Evolutionary conservation across 2,329 filamentous ascomycete genomes (phyloP), one percentile per base, ranked within the genome.

Genomic region (Plenodomus tracheiphilus): DNA sequence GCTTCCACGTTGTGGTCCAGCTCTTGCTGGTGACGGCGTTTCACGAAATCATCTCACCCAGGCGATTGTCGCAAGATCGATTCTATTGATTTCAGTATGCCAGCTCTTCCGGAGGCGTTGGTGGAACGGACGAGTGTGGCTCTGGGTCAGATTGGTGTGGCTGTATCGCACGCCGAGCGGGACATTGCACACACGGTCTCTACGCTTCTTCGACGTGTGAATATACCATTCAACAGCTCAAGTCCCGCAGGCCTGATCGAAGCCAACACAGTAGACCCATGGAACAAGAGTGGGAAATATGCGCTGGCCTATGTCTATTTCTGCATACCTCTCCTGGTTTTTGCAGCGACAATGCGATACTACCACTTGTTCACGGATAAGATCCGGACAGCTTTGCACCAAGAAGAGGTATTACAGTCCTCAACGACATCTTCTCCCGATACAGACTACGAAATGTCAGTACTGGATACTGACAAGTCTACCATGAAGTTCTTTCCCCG

Each of bases 291-390:
- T 18, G 89, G 87, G 38, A 95, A 96, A 76, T 96, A 97, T 75
- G 91, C 82, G 2, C 75, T 90, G 43, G 90, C 87, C 48, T 96
- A 91, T 85, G 90, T 93, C 13, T 96, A 95, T 73, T 95, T 96
- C 65, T 85, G 88, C 43, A 72, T 95, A 41, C 84, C 86, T 42
- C 72, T 97, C 51, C 80, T 92, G 56, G 80, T 82, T 21, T 64
- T 84, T 45, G 85, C 92, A 4, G 75, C 88, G 10, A 64, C 87
- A 10, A 78, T 93, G 67, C 85, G 91, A 58, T 80, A 89, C 67
- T 96, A 92, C 79, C 88, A 96, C 72, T 86, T 88, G 60, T 96
- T 91, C 87, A 91, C 92, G 62, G 92, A 97, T 77, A 95, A 94
- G 76, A 90, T 96, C 58, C 85, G 92, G 59, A 89, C 92, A 59